These are phyloP conservation scores for Pisolithus thermaeus DNA, from an alignment of 1,284 basidiomycete species.

Conservation along the genomic window DNA sequence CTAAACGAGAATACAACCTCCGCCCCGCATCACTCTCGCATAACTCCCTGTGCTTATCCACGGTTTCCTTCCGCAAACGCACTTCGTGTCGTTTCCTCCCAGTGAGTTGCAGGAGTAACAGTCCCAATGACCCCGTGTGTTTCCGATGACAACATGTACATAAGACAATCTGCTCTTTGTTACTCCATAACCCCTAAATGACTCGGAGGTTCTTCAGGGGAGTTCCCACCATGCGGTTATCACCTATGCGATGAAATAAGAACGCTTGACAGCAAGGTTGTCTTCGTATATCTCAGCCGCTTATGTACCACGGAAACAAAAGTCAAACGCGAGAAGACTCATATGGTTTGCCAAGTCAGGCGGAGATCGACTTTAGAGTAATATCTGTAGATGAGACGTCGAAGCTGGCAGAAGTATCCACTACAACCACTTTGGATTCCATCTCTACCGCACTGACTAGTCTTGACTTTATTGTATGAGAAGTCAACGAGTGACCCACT, in stretches of 20 bases:
- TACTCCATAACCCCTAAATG: not conserved
- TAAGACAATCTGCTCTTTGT: no score
- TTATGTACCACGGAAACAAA: not conserved
- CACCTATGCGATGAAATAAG: not conserved
- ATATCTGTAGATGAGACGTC: not conserved
- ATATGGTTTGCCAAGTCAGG: not conserved
- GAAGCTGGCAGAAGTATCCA: not conserved
- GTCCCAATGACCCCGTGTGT: slow-evolving; percentile 4
- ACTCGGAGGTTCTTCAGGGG: not conserved
- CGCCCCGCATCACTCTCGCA: slow-evolving; percentile 3
- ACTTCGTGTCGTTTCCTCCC: not conserved
- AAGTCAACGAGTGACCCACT: not conserved
- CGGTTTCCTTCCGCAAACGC: slow-evolving; percentile 10
- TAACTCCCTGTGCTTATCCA: slow-evolving; percentile 2
- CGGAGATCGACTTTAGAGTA: not conserved
- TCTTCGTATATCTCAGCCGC: not conserved
- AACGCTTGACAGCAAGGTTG: not conserved
- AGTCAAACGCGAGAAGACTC: not conserved
- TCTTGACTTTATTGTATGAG: not conserved
- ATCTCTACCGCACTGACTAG: not conserved
- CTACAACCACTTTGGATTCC: not conserved
- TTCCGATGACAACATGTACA: not conserved
- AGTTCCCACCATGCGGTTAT: not conserved
- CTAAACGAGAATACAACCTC: slow-evolving; percentile 6
- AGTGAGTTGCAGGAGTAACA: slow-evolving; percentile 7